Evolutionary conservation across 805 yeast genomes (phyloP).

Genomic region (Hanseniaspora jakobsenii): DNA sequence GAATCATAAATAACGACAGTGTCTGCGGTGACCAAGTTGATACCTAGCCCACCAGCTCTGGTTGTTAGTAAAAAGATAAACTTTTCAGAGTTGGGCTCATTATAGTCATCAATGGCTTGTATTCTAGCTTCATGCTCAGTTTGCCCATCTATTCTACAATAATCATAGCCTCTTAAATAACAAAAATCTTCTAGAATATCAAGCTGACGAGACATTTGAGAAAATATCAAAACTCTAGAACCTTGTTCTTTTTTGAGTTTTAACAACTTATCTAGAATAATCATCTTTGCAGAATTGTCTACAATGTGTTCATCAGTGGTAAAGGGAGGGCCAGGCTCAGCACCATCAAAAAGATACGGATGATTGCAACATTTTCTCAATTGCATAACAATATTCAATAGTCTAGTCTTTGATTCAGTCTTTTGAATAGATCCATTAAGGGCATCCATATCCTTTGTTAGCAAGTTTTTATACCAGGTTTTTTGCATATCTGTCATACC

Average conservation of each 20-base stretch:
- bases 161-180: constrained; percentile 65
- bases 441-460: constrained; percentile 91
- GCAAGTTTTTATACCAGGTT: constrained; percentile 75
- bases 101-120: constrained; percentile 83
- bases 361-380: constrained; percentile 93
- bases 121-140: constrained; percentile 89
- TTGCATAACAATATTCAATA: constrained; percentile 92
- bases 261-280: constrained; percentile 71
- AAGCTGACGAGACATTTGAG: constrained; percentile 83
- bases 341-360: constrained; percentile 96
- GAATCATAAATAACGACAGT: constrained; percentile 79
- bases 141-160: constrained; percentile 87
- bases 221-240: constrained; percentile 79
- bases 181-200: constrained; percentile 92
- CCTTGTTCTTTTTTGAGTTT: constrained; percentile 63
- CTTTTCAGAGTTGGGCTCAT: constrained; percentile 67
- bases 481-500: constrained; percentile 95
- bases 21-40: constrained; percentile 84
- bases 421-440: constrained; percentile 94
- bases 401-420: constrained; percentile 81
- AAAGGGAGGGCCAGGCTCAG: constrained; percentile 96
- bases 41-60: constrained; percentile 94
- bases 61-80: constrained; percentile 80
- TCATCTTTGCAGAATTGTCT: constrained; percentile 83
- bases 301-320: constrained; percentile 92